Evolutionary conservation across 2,329 filamentous ascomycete genomes (phyloP), one percentile per base, ranked within the genome.

Genomic region (Cercospora sp.): DNA sequence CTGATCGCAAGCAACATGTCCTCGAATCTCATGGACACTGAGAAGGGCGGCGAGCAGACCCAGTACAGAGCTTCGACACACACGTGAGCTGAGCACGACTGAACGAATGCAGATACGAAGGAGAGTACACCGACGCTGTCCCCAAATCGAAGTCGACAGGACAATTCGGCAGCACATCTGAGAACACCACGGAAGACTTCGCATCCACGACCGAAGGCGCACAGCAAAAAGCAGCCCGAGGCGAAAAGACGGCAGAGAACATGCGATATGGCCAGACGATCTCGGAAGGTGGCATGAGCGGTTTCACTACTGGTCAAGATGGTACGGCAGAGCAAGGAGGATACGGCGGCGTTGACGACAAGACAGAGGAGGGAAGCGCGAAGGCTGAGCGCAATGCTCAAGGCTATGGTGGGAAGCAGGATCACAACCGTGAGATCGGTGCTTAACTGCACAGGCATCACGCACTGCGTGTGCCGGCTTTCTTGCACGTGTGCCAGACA

Each of bases 41-140:
- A 84, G 66, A 81, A 82, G 18, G 88, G 88, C 74, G 88, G 88
- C 71, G 86, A 89, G 77, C 82, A 82, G 67, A 85, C 84, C 4
- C 87, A 87, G 83, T 87, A 81, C 31, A 55, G 9, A 23, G 40
- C 9, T 10, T 36, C 33, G 10, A 42, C n/a, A 18, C 6, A 10
- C 16, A 28, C 5, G 6, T 20, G 10, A 33, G 3, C 13, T 9
- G 18, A 23, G n/a, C 20, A 58, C 20, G 2, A 16, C 45, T 65
- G 18, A 63, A 36, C 16, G 20, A n/a, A 10, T 16, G n/a, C n/a
- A 87, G 85, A 78, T 89, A 90, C 77, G 88, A 89, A 79, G 85
- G 82, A 60, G 83, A 84, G 62, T 77, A 84, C 60, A 83, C 80
- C n/a, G 81, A 84, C 64, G 83, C 80, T 2, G 71, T 83, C 16